Conservation (phyloP, 2,329 filamentous ascomycete species). For the Calonectria pauciramosa region DNA sequence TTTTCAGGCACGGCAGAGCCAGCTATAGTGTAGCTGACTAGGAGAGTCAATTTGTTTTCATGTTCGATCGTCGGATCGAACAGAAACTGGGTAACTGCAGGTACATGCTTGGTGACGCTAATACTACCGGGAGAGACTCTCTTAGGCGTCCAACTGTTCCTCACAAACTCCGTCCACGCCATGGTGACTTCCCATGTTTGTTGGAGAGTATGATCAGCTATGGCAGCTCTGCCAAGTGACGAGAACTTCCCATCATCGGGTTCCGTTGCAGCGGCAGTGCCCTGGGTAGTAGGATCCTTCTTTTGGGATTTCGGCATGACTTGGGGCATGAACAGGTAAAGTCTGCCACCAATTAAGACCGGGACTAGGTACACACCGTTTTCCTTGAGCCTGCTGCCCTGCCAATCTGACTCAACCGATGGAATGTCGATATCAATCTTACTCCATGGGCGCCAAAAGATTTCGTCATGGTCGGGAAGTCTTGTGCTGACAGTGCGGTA, state of each 20-base stretch:
- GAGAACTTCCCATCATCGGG: not conserved
- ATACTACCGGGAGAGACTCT: not conserved
- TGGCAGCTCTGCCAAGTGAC: not conserved
- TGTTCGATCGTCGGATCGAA: not conserved
- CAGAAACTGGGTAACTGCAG: not conserved
- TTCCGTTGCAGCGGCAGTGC: not conserved
- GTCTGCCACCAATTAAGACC: not conserved
- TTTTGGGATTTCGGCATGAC: not conserved
- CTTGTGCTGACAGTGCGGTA: not conserved
- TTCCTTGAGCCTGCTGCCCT: not conserved
- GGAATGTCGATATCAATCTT: slow-evolving; percentile 1
- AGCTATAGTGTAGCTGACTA: not conserved
- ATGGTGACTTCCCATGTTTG: not conserved
- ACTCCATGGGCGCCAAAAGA: slow-evolving; percentile 1
- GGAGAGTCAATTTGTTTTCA: not conserved
- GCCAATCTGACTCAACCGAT: not conserved
- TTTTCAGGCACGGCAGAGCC: not conserved
- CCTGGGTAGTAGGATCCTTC: not conserved
- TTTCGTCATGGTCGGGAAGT: not conserved
- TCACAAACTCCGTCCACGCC: slow-evolving; percentile 9
- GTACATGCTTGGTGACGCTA: not conserved
- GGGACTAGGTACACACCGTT: not conserved
- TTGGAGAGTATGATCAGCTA: not conserved
- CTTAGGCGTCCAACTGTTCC: slow-evolving; percentile 8
- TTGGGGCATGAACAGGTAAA: not conserved